Evolutionary conservation across 768 basidiomycete species (phyloP).

Genomic region (Strobilomyces confusus): DNA sequence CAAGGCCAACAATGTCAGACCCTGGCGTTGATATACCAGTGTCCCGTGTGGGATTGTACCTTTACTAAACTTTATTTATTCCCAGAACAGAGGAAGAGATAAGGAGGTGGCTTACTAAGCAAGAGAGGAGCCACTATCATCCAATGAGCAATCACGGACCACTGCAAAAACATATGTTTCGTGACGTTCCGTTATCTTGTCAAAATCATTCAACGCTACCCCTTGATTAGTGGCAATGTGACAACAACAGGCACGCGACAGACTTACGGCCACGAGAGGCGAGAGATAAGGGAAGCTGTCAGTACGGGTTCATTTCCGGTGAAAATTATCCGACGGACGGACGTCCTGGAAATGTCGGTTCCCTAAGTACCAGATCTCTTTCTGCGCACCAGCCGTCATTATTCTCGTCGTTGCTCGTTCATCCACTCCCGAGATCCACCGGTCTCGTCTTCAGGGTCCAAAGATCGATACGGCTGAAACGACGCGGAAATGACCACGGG

Average conservation of each 20-base stretch:
- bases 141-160: slow-evolving; percentile 13
- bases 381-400: too few relatives aligned
- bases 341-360: too few relatives aligned
- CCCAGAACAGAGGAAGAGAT: slow-evolving; percentile 11
- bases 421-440: too few relatives aligned
- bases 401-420: too few relatives aligned
- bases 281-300: slow-evolving; percentile 14
- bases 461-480: too few relatives aligned
- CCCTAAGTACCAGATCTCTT: too few relatives aligned
- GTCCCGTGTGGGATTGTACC: slow-evolving; percentile 19
- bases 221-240: not conserved
- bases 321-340: too few relatives aligned
- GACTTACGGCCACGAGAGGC: slow-evolving; percentile 1
- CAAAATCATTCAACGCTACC: not conserved
- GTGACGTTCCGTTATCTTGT: slow-evolving; percentile 14
- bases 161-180: not conserved
- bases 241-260: slow-evolving; percentile 10
- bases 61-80: not conserved
- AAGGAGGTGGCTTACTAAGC: slow-evolving; percentile 20
- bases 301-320: not conserved
- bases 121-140: slow-evolving; percentile 17
- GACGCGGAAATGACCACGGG: too few relatives aligned
- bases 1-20: not conserved
- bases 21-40: slow-evolving; percentile 18
- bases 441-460: too few relatives aligned